Evolutionary conservation across 1,139 yeast genomes (phyloP), one percentile per base, ranked within the genome.

Genomic region (Schwanniomyces etchellsii): DNA sequence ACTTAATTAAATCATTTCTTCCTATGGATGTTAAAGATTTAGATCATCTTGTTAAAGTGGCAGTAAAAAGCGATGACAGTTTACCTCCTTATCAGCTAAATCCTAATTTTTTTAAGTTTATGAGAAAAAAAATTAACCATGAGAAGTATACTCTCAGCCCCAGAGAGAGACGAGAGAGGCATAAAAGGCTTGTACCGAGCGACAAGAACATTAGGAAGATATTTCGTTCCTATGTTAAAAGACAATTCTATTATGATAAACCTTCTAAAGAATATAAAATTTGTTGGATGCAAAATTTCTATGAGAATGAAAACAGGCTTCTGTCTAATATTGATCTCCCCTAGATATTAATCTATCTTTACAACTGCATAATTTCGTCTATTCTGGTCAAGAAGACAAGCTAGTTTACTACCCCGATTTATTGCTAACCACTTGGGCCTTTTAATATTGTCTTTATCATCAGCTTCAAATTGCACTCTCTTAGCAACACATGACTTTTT

Each of bases 301-400:
- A 54, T 42, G 52, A 37, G 20, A 40, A 35, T 28, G 35, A 34
- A 15, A 24, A 26, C 7, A 29, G 29, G n/a, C 20, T 39, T 13
- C 27, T 18, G 26, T 26, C 27, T 6, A 22, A 21, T 16, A 26
- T 32, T 10, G 23, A 25, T 10, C 21, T 28, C 14, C 26, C n/a
- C 13, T 11, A 20, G 20, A n/a, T 4, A n/a, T 28, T 12, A 24
- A 22, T 34, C 37, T n/a, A 45, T 28, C 27, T 39, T 43, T 28
- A 69, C 52, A 3, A 70, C 52, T 6, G 53, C 35, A 44, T 70
- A 73, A 27, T 57, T 56, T 33, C 60, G 61, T 30, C 55, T 52
- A 24, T 60, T 55, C 2, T 48, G 36, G 32, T 69, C 74, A 16
- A 72, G 41, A 16, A 72, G 36, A 39, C 74, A 70, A 1, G 66